Conservation (phyloP, 495 filamentous ascomycete genomes). For the Trichoderma erinaceum region DNA sequence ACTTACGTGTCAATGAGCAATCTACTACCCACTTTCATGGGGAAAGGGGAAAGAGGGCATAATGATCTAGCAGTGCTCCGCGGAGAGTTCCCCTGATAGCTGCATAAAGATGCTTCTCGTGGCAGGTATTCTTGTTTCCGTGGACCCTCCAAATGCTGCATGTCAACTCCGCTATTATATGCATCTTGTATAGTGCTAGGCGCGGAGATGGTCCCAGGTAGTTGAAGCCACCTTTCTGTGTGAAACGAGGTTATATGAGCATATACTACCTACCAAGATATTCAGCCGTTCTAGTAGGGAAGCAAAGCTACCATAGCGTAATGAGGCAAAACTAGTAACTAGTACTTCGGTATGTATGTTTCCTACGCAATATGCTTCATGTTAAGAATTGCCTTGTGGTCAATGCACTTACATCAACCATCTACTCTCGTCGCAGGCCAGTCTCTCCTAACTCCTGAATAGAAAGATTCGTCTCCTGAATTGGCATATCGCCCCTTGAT, state of each 20-base stretch:
- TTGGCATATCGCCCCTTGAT: background rate
- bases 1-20: background rate
- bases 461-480: background rate
- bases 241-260: too few species aligned
- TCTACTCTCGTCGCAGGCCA: background rate
- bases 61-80: background rate
- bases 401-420: background rate
- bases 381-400: background rate
- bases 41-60: background rate
- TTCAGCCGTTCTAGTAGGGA: too few species aligned
- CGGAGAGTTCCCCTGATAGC: background rate
- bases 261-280: too few species aligned
- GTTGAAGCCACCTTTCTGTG: too few species aligned
- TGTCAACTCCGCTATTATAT: too few species aligned
- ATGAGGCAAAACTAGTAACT: background rate
- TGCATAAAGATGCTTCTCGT: background rate
- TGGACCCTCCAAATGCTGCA: background rate
- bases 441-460: background rate
- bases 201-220: too few species aligned
- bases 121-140: background rate
- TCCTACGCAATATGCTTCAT: background rate
- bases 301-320: background rate
- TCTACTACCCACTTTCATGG: background rate
- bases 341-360: background rate
- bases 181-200: too few species aligned